Evolutionary conservation across 2,329 filamentous ascomycete genomes (phyloP).

Genomic region (Hirsutella thompsonii): DNA sequence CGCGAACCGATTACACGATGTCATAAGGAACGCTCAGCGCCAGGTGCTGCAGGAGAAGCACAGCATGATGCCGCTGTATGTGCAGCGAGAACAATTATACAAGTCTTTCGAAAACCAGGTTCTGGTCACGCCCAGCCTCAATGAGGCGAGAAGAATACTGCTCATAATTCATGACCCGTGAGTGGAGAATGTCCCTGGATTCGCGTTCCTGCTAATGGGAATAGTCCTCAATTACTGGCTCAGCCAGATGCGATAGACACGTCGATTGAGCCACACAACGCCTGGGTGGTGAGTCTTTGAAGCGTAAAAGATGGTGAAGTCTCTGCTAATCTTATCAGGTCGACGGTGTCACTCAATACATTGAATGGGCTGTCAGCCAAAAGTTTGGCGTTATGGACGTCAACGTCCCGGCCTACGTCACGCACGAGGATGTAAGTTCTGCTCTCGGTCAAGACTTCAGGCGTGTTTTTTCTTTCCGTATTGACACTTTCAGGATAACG

Average conservation of each 20-base stretch:
- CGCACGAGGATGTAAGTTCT: slow-evolving; percentile 40
- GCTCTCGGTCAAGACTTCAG: background rate
- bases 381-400: slow-evolving; percentile 81
- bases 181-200: slow-evolving; percentile 20
- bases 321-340: slow-evolving; percentile 37
- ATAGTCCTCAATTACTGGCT: slow-evolving; percentile 53
- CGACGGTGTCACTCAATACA: slow-evolving; percentile 68
- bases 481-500: slow-evolving; percentile 26
- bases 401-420: slow-evolving; percentile 72
- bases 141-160: slow-evolving; percentile 54
- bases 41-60: slow-evolving; percentile 58
- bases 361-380: slow-evolving; percentile 69
- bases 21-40: slow-evolving; percentile 67
- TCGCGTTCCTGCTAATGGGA: slow-evolving; percentile 7
- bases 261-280: slow-evolving; percentile 68
- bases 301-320: background rate
- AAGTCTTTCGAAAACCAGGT: slow-evolving; percentile 80
- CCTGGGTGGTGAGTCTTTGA: slow-evolving; percentile 59
- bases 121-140: slow-evolving; percentile 62
- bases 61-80: slow-evolving; percentile 67
- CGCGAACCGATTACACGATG: slow-evolving; percentile 59
- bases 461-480: too few relatives aligned
- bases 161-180: slow-evolving; percentile 86
- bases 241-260: slow-evolving; percentile 59
- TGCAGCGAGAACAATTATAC: slow-evolving; percentile 60